Evolutionary conservation across 768 basidiomycete species (phyloP).

Genomic region (Pisolithus albus): DNA sequence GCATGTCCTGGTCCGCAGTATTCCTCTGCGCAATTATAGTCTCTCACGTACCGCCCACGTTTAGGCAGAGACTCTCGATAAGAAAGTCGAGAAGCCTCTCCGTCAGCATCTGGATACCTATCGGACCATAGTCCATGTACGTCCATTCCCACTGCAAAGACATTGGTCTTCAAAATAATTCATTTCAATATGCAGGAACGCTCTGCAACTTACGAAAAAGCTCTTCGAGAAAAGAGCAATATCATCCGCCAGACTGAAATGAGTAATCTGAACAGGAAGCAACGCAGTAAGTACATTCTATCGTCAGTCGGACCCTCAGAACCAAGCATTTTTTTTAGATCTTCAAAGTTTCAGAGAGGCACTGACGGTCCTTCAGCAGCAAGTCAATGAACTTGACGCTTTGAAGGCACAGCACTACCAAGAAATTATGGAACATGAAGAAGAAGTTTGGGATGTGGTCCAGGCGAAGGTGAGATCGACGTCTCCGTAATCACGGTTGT

Average conservation of each 20-base stretch:
- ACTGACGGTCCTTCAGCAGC: conserved; percentile 69
- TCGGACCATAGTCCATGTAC: conserved; percentile 61
- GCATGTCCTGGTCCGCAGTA: conserved; percentile 70
- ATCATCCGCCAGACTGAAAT: conserved; percentile 82
- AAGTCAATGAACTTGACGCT: conserved; percentile 87
- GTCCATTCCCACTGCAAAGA: conserved; percentile 15
- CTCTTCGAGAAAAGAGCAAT: conserved; percentile 75
- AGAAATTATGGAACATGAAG: conserved; percentile 87
- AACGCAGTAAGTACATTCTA: conserved; percentile 57
- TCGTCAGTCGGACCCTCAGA: conserved; percentile 1
- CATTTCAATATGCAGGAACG: conserved; percentile 53
- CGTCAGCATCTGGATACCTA: conserved; percentile 81
- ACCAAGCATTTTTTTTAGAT: conserved; percentile 41
- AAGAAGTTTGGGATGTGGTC: conserved; percentile 92
- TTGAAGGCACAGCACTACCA: conserved; percentile 82
- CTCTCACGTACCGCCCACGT: background rate
- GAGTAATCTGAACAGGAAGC: conserved; percentile 77
- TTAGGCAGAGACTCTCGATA: conserved; percentile 80
- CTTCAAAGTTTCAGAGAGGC: conserved; percentile 85
- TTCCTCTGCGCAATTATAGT: conserved; percentile 5
- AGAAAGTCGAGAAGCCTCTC: conserved; percentile 83
- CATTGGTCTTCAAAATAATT: background rate
- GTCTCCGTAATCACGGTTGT: background rate
- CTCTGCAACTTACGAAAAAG: conserved; percentile 74
- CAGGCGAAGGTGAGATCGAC: conserved; percentile 59